Evolutionary conservation across 352 stramenopile genomes (phyloP), one percentile per base, ranked within the genome.

Genomic region (Globisporangium canariense): DNA sequence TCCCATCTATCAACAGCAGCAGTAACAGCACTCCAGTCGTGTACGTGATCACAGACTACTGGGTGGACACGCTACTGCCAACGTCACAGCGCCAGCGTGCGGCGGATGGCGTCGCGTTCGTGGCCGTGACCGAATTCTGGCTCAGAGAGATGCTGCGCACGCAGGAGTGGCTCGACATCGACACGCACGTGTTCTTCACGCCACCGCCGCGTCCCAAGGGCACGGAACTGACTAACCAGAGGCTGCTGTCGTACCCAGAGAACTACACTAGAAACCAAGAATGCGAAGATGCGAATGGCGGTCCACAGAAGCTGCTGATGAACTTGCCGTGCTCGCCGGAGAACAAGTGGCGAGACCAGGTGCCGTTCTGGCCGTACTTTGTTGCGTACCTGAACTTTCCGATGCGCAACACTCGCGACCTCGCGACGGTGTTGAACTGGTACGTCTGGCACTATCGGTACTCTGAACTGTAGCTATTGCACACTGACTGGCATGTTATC

Each of bases 301-400:
- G 34, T 6, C 20, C 60, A 60, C 36, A 50, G 41, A 52, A 25
- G 40, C 60, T 67, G 8, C 65, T 36, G 3, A 68, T 77, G 51
- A 62, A 59, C 34, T 40, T 91, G 22, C 85, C 85, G 2, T 90
- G 69, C 51, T 88, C 82, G 11, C 70, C 73, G 25, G 40, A 34
- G 20, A 77, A 71, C 51, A 22, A 60, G 2, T 80, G 70, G 25
- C 46, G 64, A 45, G 58, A 71, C 3, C 34, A 73, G 38, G 76
- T 93, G 47, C 85, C 85, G 46, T 46, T 88, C n/a, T 93, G 85
- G 85, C 85, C 85, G 3, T 93, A 91, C 57, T 64, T 82, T 40
- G 67, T 85, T 13, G 73, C 73, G 8, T 76, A 78, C 25, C 34
- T 93, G 43, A 64, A 64, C 2, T 60, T 73, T 18, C 82, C 82